These are phyloP conservation scores for Fragaria nilgerrensis DNA, from an alignment of 306 rosid genomes.

Conservation along the genomic window DNA sequence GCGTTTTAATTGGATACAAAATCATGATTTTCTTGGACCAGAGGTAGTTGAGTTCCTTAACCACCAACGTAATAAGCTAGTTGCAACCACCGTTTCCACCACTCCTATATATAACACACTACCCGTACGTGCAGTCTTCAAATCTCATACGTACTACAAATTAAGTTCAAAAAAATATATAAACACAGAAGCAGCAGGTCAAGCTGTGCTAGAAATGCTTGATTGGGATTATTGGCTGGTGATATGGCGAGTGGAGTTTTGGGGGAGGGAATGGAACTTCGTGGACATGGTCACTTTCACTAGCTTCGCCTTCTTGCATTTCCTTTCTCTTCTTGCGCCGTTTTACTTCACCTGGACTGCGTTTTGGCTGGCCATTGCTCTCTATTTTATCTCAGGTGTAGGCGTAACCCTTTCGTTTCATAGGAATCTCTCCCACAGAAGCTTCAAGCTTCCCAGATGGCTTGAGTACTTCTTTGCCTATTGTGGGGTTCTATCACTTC, in stretches of 20 bases:
- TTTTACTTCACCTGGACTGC: constrained; percentile 69
- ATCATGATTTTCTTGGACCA: too few species aligned
- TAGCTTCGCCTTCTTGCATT: constrained; percentile 35
- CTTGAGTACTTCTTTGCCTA: constrained; percentile 81
- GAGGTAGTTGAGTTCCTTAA: neutral
- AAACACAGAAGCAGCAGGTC: neutral
- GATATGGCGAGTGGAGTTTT: constrained; percentile 21
- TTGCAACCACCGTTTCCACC: neutral
- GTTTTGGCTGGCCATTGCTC: constrained; percentile 53
- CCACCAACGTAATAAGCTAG: neutral
- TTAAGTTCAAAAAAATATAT: too few species aligned
- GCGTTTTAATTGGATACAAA: too few species aligned
- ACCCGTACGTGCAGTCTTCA: neutral
- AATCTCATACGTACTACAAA: neutral
- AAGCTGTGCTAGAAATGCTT: neutral
- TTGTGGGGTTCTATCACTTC: constrained; percentile 76
- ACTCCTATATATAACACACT: neutral
- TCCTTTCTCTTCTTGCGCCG: constrained; percentile 61
- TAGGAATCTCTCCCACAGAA: constrained; percentile 43
- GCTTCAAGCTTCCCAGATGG: constrained; percentile 74
- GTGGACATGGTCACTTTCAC: constrained; percentile 49
- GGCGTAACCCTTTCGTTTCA: constrained; percentile 79
- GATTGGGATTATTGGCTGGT: constrained; percentile 2
- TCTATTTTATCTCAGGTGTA: constrained; percentile 63
- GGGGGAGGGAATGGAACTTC: constrained; percentile 69